These are phyloP conservation scores for Talaromyces marneffei DNA, from an alignment of 2,329 filamentous ascomycete species.

Conservation along the genomic window DNA sequence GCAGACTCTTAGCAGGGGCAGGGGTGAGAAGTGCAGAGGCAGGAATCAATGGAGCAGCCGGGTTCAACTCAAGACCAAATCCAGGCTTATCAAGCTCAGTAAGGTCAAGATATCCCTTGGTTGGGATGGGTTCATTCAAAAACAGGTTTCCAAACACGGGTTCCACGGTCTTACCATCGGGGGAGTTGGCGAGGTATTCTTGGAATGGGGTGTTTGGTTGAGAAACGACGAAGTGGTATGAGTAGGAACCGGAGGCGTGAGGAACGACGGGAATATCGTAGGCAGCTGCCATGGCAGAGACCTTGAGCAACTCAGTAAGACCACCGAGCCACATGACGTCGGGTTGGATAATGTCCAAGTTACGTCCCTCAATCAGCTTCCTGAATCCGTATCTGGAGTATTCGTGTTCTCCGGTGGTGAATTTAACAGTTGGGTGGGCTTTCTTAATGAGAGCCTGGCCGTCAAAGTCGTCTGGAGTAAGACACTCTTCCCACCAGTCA, in stretches of 20 bases:
- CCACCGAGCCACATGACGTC: constrained; percentile 98
- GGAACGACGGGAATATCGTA: constrained; percentile 94
- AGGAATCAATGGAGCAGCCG: constrained; percentile 71
- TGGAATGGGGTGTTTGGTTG: constrained; percentile 93
- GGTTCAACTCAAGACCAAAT: constrained; percentile 83
- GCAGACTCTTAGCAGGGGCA: constrained; percentile 46
- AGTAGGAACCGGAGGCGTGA: constrained; percentile 91
- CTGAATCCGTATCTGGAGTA: constrained; percentile 93
- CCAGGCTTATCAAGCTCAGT: constrained; percentile 80
- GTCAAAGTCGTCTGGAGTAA: constrained; percentile 86
- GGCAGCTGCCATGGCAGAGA: constrained; percentile 80
- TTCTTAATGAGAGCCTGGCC: constrained; percentile 86
- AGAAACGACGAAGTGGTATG: constrained; percentile 92
- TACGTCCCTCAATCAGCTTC: constrained; percentile 84
- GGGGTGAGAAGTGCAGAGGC: constrained; percentile 68
- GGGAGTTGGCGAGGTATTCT: constrained; percentile 89
- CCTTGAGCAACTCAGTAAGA: constrained; percentile 83
- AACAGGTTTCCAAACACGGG: constrained; percentile 92
- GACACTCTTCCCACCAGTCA: constrained; percentile 96
- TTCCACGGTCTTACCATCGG: constrained; percentile 81
- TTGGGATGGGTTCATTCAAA: constrained; percentile 81
- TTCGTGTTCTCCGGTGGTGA: constrained; percentile 94
- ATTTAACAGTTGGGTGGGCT: constrained; percentile 83
- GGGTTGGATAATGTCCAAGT: constrained; percentile 89
- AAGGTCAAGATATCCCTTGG: constrained; percentile 72